Evolutionary conservation across 2,329 filamentous ascomycete genomes (phyloP).

Genomic region (Ampelomyces quisqualis): DNA sequence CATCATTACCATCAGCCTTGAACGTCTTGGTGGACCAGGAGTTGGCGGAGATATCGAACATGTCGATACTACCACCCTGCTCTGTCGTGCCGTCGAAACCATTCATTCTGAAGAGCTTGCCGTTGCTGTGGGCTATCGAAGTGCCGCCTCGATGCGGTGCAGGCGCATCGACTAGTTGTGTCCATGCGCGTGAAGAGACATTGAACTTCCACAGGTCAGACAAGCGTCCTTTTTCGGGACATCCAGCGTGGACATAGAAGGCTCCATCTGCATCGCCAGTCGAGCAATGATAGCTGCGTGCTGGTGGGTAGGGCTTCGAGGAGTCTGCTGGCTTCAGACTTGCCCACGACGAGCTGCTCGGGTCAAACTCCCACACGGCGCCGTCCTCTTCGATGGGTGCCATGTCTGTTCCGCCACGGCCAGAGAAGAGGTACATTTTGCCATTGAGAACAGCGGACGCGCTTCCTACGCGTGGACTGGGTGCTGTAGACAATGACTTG

Average conservation of each 20-base stretch:
- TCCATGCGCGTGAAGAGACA: constrained; percentile 65
- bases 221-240: constrained; percentile 62
- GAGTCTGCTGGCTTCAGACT: constrained; percentile 58
- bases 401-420: constrained; percentile 69
- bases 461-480: constrained; percentile 70
- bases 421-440: constrained; percentile 79
- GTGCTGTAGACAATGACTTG: constrained; percentile 48
- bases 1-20: constrained; percentile 47
- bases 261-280: constrained; percentile 66
- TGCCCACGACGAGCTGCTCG: constrained; percentile 64
- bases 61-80: constrained; percentile 70
- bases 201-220: constrained; percentile 79
- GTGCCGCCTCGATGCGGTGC: constrained; percentile 66
- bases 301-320: constrained; percentile 56
- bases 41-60: constrained; percentile 48
- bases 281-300: constrained; percentile 71
- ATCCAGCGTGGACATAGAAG: constrained; percentile 76
- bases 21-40: constrained; percentile 47
- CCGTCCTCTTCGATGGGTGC: constrained; percentile 72
- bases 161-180: constrained; percentile 65
- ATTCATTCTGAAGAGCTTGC: constrained; percentile 74
- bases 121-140: constrained; percentile 63
- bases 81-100: constrained; percentile 73
- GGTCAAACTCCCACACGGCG: constrained; percentile 74
- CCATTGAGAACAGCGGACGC: constrained; percentile 67